Base-by-base conservation (phyloP, 1,139 yeast genomes). In the Meyerozyma smithsonii region DNA sequence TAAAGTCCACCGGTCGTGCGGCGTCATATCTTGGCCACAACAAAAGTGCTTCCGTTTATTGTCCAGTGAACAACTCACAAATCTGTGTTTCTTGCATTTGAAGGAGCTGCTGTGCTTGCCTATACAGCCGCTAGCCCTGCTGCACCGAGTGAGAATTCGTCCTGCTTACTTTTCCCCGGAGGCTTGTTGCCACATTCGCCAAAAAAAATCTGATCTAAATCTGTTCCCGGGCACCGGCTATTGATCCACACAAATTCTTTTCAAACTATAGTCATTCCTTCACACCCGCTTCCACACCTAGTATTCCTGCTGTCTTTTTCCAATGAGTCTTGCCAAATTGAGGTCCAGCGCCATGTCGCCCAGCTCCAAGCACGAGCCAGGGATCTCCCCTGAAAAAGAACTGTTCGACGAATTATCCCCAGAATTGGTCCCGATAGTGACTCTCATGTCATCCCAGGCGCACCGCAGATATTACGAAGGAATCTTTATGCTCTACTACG, bases 401-500 rank as follows among this genome's bases (percentile, higher is more conserved):
- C 45, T 36, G 8, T 32, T 41, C 18, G 66, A 59, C 17, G 68
- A 58, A 10, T 49, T 70, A 28, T 66, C 74, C n/a, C 90, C 90
- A 0, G 94, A 84, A 56, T 61, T 84, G 37, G 74, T 84, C 3
- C 95, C 95, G 1, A 82, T 84, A 6, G 84, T 84, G 34, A 81
- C 92, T 0, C 63, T 84, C 23, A 61, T 84, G 20, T 74, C 86
- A 21, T 84, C 89, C 1, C 94, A 84, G 52, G 61, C 79, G 1
- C 88, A 83, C 55, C 72, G 95, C 43, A 72, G 88, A 36, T 84
- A 84, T 58, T 70, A 74, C 46, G 94, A 84, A 53, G 92, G 92
- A 39, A 76, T 81, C 3, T 79, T 84, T 52, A 78, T 84, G 84
- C 62, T 84, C 12, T 67, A 84, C 47, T 79, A 81, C 50, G 92